Percentiles rank a stretch among this genome's conserved stretches.
Evolutionary conservation across 768 basidiomycete genomes (phyloP).

Genomic region (Lentinula detonsa): DNA sequence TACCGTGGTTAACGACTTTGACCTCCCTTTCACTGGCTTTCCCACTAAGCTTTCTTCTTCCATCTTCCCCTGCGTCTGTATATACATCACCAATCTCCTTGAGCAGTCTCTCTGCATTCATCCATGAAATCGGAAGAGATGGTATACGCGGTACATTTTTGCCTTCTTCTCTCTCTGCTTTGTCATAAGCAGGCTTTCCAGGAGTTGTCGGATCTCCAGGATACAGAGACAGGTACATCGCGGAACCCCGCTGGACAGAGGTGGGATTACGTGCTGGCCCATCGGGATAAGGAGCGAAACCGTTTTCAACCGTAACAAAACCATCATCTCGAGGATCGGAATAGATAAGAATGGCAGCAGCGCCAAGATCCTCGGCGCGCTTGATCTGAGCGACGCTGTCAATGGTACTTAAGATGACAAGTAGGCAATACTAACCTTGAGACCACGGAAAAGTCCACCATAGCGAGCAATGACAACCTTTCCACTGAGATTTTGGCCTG

Average conservation of each 20-base stretch:
- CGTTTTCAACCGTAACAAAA: conserved; percentile 50
- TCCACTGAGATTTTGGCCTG: conserved; percentile 69
- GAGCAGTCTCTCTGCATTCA: conserved; percentile 55
- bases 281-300: conserved; percentile 62
- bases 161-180: conserved; percentile 46
- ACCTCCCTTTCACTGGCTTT: conserved; percentile 30
- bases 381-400: conserved; percentile 32
- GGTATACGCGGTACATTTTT: conserved; percentile 49
- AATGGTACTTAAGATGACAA: not conserved
- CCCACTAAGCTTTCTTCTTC: not conserved
- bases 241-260: conserved; percentile 62
- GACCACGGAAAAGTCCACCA: conserved; percentile 57
- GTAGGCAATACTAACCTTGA: conserved; percentile 38
- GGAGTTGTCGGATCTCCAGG: conserved; percentile 44
- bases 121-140: conserved; percentile 62
- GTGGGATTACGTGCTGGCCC: conserved; percentile 61
- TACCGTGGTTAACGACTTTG: conserved; percentile 54
- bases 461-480: conserved; percentile 71
- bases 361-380: conserved; percentile 61
- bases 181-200: conserved; percentile 60
- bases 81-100: conserved; percentile 34
- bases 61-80: conserved; percentile 21
- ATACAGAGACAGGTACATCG: conserved; percentile 56
- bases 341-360: conserved; percentile 56
- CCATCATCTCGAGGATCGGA: conserved; percentile 64